Evolutionary conservation across 2,329 filamentous ascomycete species (phyloP).

Genomic region (Stachybotrys echinatus): DNA sequence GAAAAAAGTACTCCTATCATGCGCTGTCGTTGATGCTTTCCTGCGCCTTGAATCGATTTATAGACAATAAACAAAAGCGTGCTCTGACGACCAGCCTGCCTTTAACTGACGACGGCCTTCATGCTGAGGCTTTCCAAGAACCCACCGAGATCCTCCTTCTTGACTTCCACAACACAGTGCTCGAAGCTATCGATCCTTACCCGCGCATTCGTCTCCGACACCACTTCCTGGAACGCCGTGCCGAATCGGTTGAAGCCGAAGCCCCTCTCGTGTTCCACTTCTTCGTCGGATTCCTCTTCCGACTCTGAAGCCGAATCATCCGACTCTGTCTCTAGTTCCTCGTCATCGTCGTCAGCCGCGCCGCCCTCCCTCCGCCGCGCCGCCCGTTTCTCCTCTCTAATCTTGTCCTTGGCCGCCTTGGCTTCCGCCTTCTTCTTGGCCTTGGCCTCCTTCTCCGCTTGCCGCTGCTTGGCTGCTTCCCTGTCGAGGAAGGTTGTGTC

Average conservation of each 20-base stretch:
- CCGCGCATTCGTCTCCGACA: slow-evolving; percentile 81
- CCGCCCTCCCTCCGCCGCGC: slow-evolving; percentile 41
- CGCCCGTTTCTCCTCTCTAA: slow-evolving; percentile 55
- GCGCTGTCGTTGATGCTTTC: no score
- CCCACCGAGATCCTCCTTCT: slow-evolving; percentile 85
- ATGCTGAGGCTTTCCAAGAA: slow-evolving; percentile 90
- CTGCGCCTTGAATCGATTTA: no score
- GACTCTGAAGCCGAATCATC: slow-evolving; percentile 33
- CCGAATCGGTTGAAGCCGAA: slow-evolving; percentile 87
- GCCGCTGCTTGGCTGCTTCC: slow-evolving; percentile 58
- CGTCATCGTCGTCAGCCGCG: slow-evolving; percentile 38
- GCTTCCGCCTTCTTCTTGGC: slow-evolving; percentile 56
- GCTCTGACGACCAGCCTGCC: background rate
- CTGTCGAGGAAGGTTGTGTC: slow-evolving; percentile 64
- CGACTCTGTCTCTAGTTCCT: slow-evolving; percentile 40
- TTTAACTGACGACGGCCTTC: slow-evolving; percentile 71
- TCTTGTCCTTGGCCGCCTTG: slow-evolving; percentile 50
- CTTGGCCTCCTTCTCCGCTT: slow-evolving; percentile 59
- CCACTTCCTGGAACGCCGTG: slow-evolving; percentile 91
- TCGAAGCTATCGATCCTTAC: slow-evolving; percentile 96
- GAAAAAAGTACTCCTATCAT: no score
- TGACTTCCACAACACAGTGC: slow-evolving; percentile 95
- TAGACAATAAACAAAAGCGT: background rate
- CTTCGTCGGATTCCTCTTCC: slow-evolving; percentile 47
- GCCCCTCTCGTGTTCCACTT: slow-evolving; percentile 51